Percentiles rank a stretch among this genome's conserved stretches.
These are phyloP conservation scores for Ogataea angusta DNA, from an alignment of 805 yeast species.

Conservation along the genomic window DNA sequence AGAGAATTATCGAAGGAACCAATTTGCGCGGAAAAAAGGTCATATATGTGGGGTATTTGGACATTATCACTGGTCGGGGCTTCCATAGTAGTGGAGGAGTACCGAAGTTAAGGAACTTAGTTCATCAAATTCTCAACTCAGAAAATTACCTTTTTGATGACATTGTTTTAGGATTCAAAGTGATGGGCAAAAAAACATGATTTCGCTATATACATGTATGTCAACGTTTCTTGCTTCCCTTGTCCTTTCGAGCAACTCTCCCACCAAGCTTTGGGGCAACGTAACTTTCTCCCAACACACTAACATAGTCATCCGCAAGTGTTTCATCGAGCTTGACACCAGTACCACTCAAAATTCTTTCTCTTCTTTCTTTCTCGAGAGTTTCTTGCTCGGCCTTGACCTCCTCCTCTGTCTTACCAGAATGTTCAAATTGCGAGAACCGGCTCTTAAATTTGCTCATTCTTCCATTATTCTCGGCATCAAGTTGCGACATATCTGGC, in stretches of 20 bases:
- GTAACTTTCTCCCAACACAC: constrained; percentile 49
- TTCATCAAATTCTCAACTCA: constrained; percentile 37
- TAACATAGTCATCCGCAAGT: constrained; percentile 44
- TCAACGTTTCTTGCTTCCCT: constrained; percentile 25
- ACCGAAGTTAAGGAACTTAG: constrained; percentile 44
- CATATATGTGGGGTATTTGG: constrained; percentile 40
- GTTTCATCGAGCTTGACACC: constrained; percentile 22
- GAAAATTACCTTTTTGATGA: constrained; percentile 46
- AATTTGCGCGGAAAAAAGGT: constrained; percentile 35
- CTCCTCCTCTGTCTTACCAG: constrained; percentile 33
- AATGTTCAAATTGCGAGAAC: constrained; percentile 48
- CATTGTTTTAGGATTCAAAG: constrained; percentile 37
- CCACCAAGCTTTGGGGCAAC: constrained; percentile 37
- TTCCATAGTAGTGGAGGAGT: constrained; percentile 60
- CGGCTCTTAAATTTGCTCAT: constrained; percentile 70
- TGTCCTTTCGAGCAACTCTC: constrained; percentile 31
- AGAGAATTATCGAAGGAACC: constrained; percentile 41
- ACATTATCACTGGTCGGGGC: constrained; percentile 67
- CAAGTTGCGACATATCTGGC: constrained; percentile 68
- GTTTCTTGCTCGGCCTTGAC: constrained; percentile 21
- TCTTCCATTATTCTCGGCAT: constrained; percentile 82
- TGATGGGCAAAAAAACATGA: constrained; percentile 4
- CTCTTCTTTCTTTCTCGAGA: constrained; percentile 30
- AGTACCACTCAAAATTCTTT: constrained; percentile 30
- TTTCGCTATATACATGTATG: constrained; percentile 4